A percentile compares a stretch with the other conserved stretches of the same genome.
Conservation (phyloP, 2,329 filamentous ascomycete genomes). For the Cladophialophora psammophila region DNA sequence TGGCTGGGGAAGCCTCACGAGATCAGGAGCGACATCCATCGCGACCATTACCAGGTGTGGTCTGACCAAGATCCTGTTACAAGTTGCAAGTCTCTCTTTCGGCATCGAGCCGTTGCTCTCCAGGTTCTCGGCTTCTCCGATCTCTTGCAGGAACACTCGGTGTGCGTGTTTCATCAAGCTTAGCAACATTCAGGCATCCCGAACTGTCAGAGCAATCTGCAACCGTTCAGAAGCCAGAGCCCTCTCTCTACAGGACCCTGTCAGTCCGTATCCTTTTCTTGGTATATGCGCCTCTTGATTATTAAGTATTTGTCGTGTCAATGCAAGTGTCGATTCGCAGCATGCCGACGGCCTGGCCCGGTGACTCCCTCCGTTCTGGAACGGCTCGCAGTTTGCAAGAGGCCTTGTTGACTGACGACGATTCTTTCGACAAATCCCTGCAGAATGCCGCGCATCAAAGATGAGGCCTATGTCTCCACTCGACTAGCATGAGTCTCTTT, state of each 20-base stretch:
- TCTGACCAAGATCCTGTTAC: not conserved
- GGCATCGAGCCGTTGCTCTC: not conserved
- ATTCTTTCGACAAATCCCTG: not conserved
- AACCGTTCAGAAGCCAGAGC: not conserved
- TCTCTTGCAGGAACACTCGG: not conserved
- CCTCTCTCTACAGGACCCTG: not conserved
- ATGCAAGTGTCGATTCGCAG: not conserved
- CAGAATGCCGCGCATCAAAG: not conserved
- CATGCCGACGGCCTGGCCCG: not conserved
- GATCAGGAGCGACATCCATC: not conserved
- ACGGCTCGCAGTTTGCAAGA: not conserved
- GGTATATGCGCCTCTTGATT: not conserved
- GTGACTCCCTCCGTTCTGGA: not conserved
- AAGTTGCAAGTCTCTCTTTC: not conserved
- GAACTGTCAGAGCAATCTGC: not conserved
- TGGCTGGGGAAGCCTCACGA: not conserved
- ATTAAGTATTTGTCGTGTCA: not conserved
- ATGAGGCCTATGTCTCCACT: not conserved
- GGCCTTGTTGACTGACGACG: not conserved
- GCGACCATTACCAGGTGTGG: not conserved
- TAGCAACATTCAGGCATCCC: slow-evolving; percentile 1
- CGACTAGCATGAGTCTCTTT: not conserved
- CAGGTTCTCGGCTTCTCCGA: not conserved
- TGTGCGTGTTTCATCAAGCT: not conserved
- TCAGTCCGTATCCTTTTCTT: not conserved